A percentile compares a stretch with the other conserved stretches of the same genome.
These are phyloP conservation scores for Hygrocybe punicea DNA, from an alignment of 768 basidiomycete species.

Conservation along the genomic window DNA sequence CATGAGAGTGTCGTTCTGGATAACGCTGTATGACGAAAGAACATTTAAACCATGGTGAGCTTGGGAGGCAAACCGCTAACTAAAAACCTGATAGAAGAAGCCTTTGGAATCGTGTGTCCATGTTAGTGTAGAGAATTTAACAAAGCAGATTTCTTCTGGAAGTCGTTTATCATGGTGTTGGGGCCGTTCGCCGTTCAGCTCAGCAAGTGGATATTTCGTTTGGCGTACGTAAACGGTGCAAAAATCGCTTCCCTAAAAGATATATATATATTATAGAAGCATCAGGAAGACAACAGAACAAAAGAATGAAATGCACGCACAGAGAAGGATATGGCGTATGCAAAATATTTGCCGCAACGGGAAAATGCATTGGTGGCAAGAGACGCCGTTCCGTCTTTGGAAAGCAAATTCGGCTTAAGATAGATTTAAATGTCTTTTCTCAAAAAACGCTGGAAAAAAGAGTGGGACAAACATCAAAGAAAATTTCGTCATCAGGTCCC, in stretches of 20 bases:
- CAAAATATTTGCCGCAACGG: slow-evolving; percentile 64
- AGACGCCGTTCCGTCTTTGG: slow-evolving; percentile 69
- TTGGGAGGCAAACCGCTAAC: background rate
- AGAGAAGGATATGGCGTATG: slow-evolving; percentile 72
- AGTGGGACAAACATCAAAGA: slow-evolving; percentile 58
- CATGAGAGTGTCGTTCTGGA: slow-evolving; percentile 42
- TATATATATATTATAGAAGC: background rate
- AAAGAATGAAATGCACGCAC: slow-evolving; percentile 38
- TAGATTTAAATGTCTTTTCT: slow-evolving; percentile 1
- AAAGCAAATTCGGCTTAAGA: slow-evolving; percentile 66
- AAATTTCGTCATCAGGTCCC: slow-evolving; percentile 61
- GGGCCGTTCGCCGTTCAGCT: slow-evolving; percentile 32
- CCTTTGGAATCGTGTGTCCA: slow-evolving; percentile 81
- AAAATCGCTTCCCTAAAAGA: slow-evolving; percentile 66
- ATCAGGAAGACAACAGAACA: slow-evolving; percentile 6
- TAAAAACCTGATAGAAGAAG: slow-evolving; percentile 76
- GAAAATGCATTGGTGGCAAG: slow-evolving; percentile 61
- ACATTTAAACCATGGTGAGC: too few relatives aligned
- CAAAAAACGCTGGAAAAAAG: background rate
- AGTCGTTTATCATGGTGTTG: slow-evolving; percentile 52
- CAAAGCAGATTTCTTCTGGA: slow-evolving; percentile 64
- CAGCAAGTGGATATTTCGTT: slow-evolving; percentile 54
- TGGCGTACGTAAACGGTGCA: slow-evolving; percentile 65
- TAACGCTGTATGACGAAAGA: slow-evolving; percentile 45
- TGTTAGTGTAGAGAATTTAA: slow-evolving; percentile 69